These are phyloP conservation scores for Cyamopsis tetragonoloba DNA, from an alignment of 306 rosid genomes.

Conservation along the genomic window DNA sequence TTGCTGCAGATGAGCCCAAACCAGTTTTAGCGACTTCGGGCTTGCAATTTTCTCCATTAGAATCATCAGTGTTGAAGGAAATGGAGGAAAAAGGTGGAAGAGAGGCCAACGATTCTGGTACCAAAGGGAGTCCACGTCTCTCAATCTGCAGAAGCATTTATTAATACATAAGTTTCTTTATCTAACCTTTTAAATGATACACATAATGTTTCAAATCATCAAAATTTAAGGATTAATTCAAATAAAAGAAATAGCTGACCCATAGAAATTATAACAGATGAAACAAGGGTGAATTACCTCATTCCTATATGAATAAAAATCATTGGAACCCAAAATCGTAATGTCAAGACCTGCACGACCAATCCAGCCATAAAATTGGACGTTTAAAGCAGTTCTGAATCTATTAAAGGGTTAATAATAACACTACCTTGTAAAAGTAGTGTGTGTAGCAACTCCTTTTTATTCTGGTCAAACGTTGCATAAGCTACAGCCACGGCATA, in stretches of 20 bases:
- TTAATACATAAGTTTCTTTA: slow-evolving; percentile 8
- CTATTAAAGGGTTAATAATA: slow-evolving; percentile 2
- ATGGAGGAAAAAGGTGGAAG: slow-evolving; percentile 83
- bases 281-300: slow-evolving; percentile 47
- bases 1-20: slow-evolving; percentile 96
- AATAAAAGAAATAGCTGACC: background rate
- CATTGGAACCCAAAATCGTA: slow-evolving; percentile 89
- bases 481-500: slow-evolving; percentile 84
- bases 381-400: background rate
- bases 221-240: background rate
- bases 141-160: slow-evolving; percentile 58
- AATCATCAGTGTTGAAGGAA: slow-evolving; percentile 71
- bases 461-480: slow-evolving; percentile 57
- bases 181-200: slow-evolving; percentile 4
- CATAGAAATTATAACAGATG: background rate
- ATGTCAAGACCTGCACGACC: slow-evolving; percentile 73
- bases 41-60: slow-evolving; percentile 51
- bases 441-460: slow-evolving; percentile 53
- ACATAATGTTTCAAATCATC: background rate
- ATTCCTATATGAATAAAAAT: slow-evolving; percentile 85
- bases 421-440: slow-evolving; percentile 69
- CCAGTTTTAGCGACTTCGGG: slow-evolving; percentile 99
- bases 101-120: slow-evolving; percentile 76
- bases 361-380: slow-evolving; percentile 35
- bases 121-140: slow-evolving; percentile 74